Base-by-base conservation (phyloP, 805 yeast genomes). In the Henningerozyma blattae region DNA sequence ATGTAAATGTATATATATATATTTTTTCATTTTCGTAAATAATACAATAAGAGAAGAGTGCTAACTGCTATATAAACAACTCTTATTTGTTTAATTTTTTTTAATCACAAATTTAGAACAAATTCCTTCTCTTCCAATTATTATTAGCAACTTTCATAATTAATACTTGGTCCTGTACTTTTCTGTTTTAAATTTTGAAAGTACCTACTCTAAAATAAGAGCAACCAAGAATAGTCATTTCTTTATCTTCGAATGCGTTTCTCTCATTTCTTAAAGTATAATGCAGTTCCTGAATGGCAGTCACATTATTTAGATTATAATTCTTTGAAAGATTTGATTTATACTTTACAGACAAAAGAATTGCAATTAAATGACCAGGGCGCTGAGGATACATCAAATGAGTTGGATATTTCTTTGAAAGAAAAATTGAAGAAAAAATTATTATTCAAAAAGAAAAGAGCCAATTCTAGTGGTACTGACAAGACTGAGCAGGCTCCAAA, bases 261-360 rank as follows among this genome's bases (percentile, higher is more conserved):
- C 50, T 78, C 77, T 10, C 78, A 74, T 41, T 72, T 80, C 17
- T 60, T 78, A 37, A 70, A 67, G 42, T 78, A 77, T 32, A 77
- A 77, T 36, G 65, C 75, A 25, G 82, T 81, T 35, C 94, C 95
- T 2, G 93, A 80, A 47, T 86, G 96, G 96, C 81, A 78, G 51
- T 75, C 72, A 34, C 75, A 77, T 46, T 86, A 86, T 51, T 64
- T 87, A 38, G 78, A 82, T 48, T 78, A 78, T 49, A 69, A 72
- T 6, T 64, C 65, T 9, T 54, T 77, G 42, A 77, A 77, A 47
- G 72, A 74, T 45, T 47, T 64, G 20, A 68, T 75, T 24, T 76
- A 77, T 47, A 58, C 64, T 40, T 59, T 77, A 25, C 79, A 74
- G 41, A 62, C 65, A 15, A 55, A 58, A 33, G 52, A 52, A 25